Evolutionary conservation across 345 rosid genomes (phyloP).

Genomic region (Eucalyptus paniculata): DNA sequence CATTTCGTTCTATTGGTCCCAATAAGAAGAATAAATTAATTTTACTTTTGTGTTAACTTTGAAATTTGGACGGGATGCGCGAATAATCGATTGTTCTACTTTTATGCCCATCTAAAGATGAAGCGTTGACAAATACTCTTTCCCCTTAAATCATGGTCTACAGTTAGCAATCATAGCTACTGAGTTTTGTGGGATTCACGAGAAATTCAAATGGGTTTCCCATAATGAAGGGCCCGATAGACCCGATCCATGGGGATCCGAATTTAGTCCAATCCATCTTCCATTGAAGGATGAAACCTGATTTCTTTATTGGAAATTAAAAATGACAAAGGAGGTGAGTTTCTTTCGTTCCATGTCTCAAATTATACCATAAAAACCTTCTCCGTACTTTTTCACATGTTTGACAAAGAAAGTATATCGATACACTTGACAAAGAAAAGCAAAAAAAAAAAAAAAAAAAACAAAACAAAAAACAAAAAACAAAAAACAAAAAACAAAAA

Average conservation of each 20-base stretch:
- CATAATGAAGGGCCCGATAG: too few species aligned
- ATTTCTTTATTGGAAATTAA: neutral
- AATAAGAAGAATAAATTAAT: neutral
- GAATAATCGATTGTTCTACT: neutral
- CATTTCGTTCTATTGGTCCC: neutral
- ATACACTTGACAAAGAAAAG: neutral
- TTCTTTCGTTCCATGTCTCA: neutral
- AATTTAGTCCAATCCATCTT: neutral
- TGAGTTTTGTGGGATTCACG: neutral
- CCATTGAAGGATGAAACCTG: neutral
- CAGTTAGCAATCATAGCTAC: neutral
- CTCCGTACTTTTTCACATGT: neutral
- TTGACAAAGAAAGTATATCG: neutral
- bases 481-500: too few species aligned
- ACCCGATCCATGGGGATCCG: too few species aligned
- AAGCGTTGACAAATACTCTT: neutral
- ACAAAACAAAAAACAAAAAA: neutral
- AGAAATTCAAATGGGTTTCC: too few species aligned
- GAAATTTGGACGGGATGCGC: neutral
- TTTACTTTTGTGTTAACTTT: neutral
- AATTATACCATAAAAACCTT: neutral
- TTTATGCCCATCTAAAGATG: neutral
- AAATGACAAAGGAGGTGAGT: neutral
- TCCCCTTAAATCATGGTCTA: neutral
- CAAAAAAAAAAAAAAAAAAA: too few species aligned